Base-by-base conservation (phyloP, 768 basidiomycete genomes). In the Boletus pseudo-olivaceus region DNA sequence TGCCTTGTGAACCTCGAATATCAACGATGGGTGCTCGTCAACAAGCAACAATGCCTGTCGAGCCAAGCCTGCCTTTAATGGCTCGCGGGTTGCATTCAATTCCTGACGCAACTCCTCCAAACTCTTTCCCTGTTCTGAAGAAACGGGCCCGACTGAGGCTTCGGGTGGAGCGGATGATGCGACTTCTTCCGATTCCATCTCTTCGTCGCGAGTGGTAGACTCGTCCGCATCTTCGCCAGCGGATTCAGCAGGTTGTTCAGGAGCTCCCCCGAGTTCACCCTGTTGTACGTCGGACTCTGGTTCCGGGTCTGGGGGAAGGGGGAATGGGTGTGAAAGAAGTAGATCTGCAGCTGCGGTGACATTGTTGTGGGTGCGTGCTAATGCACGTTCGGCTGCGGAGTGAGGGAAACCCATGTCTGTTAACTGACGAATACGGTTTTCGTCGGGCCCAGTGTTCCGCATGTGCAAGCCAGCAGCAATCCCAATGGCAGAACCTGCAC, bases 381-480 rank as follows among this genome's bases (percentile, higher is more conserved):
- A 76, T 5, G 96, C 96, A 49, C 86, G 81, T 65, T 90, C 89
- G 2, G 87, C 92, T 12, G 91, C 90, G 39, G 83, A 80, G n/a
- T 93, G 84, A 34, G 88, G 84, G 76, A 98, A 99, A 43, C 97
- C 97, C 97, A 99, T 98, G 63, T 98, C 97, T 10, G 83, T 87
- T 51, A 98, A 77, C 62, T 93, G 88, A 47, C 82, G 81, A 49
- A 98, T 83, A 34, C 87, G 82, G 43, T 77, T 78, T 67, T 94
- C 92, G 66, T 93, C 90, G 0, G 88, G 82, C 12, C 78, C 83
- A 55, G 77, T 59, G 20, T 69, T 67, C 35, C 63, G 67, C 54
- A 68, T 70, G 55, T 68, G 67, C 55, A 62, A 66, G 39, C 67
- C 75, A 47, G 65, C 62, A 49, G 72, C 65, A 9, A 69, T 51